Conservation (phyloP, 331 rosid genomes). For the Stylosanthes scabra region DNA sequence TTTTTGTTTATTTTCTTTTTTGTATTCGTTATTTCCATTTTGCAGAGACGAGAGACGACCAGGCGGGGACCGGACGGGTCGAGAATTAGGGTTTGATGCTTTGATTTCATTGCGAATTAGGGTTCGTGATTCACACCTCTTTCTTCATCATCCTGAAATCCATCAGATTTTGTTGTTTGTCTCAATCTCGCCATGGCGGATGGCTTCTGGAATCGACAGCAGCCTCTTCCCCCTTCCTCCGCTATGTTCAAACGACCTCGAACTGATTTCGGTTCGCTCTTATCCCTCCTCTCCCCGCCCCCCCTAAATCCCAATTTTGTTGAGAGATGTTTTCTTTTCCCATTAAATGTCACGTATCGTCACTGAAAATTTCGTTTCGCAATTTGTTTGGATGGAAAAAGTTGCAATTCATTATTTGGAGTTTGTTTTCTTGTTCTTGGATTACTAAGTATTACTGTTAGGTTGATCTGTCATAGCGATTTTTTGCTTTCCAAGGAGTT, state of each 20-base stretch:
- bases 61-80: neutral
- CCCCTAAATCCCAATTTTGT: neutral
- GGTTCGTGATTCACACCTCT: constrained; percentile 32
- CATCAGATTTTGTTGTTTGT: neutral
- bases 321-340: neutral
- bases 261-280: constrained; percentile 68
- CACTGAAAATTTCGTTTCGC: neutral
- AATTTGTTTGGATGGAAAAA: neutral
- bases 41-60: neutral
- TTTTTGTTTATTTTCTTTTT: no score
- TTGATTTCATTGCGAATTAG: constrained; percentile 4
- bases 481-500: neutral
- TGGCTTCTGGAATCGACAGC: constrained; percentile 82
- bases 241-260: constrained; percentile 80
- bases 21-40: neutral
- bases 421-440: neutral
- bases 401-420: neutral
- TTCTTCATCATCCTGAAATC: constrained; percentile 7
- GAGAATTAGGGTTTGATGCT: constrained; percentile 33
- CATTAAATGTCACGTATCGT: neutral
- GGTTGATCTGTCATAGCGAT: constrained; percentile 12
- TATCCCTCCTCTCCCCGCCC: neutral
- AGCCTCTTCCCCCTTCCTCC: constrained; percentile 54
- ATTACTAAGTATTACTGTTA: neutral
- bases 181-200: constrained; percentile 60